A percentile compares a stretch with the other conserved stretches of the same genome.
phyloP scores from a whole-genome alignment of 768 basidiomycete genomes.

The Trametes punicea region DNA sequence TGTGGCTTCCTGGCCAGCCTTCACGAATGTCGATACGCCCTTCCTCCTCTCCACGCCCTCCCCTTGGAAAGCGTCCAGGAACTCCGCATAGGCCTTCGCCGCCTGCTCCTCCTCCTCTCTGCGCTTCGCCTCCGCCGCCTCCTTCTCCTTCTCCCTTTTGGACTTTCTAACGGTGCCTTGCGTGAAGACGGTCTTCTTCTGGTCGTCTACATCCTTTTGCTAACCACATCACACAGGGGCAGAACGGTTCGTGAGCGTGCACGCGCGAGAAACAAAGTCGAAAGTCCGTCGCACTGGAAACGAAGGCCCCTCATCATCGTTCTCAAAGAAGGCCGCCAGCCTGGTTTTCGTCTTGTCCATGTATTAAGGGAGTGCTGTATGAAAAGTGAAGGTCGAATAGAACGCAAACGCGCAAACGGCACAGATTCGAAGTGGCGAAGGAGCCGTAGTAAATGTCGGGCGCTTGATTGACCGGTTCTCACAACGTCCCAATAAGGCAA shows the following conservation, averaged over 20 bases:
- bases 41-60: slow-evolving; percentile 53
- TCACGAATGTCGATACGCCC: slow-evolving; percentile 58
- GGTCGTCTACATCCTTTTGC: slow-evolving; percentile 84
- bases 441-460: background rate
- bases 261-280: slow-evolving; percentile 53
- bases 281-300: slow-evolving; percentile 87
- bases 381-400: background rate
- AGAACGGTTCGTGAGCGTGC: slow-evolving; percentile 58
- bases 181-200: slow-evolving; percentile 81
- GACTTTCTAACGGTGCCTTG: slow-evolving; percentile 89
- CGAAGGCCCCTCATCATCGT: slow-evolving; percentile 81
- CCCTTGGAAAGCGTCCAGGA: slow-evolving; percentile 79
- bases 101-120: slow-evolving; percentile 79
- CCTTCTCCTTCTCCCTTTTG: slow-evolving; percentile 87
- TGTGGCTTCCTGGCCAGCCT: slow-evolving; percentile 51
- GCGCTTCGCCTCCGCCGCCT: slow-evolving; percentile 87
- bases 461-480: background rate
- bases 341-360: slow-evolving; percentile 70
- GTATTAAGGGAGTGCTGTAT: background rate
- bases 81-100: slow-evolving; percentile 79
- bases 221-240: slow-evolving; percentile 42
- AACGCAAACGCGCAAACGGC: background rate
- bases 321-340: slow-evolving; percentile 79
- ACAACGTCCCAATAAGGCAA: background rate
- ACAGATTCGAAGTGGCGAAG: background rate